These are phyloP conservation scores for Stellera chamaejasme DNA, from an alignment of 345 rosid species.

Conservation along the genomic window DNA sequence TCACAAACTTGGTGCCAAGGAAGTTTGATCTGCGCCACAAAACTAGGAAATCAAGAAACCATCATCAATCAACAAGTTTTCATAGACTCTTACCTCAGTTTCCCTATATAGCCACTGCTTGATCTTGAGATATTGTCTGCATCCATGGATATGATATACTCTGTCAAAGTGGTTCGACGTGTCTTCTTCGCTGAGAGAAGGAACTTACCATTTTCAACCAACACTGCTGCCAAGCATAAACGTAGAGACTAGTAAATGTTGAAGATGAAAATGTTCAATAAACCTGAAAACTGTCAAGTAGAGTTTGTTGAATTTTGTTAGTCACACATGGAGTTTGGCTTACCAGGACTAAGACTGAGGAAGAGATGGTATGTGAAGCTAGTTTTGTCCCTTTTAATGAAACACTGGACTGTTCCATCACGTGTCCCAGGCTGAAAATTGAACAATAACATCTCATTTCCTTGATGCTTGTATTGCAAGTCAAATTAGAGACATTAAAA, in stretches of 20 bases:
- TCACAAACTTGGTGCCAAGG: slow-evolving; percentile 46
- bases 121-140: slow-evolving; percentile 64
- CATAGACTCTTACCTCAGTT: slow-evolving; percentile 42
- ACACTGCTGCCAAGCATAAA: slow-evolving; percentile 27
- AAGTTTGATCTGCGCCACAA: slow-evolving; percentile 39
- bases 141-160: slow-evolving; percentile 65
- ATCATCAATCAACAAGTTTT: no score
- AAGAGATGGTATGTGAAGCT: slow-evolving; percentile 56
- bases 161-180: slow-evolving; percentile 56
- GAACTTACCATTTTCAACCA: slow-evolving; percentile 63
- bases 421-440: slow-evolving; percentile 55
- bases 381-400: slow-evolving; percentile 62
- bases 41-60: no score
- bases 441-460: not conserved
- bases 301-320: no score
- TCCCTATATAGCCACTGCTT: slow-evolving; percentile 56
- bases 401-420: slow-evolving; percentile 48
- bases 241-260: no score
- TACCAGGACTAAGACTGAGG: slow-evolving; percentile 59
- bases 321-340: no score
- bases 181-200: slow-evolving; percentile 67
- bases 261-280: no score
- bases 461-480: slow-evolving; percentile 2
- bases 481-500: not conserved
- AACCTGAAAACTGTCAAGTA: no score